Evolutionary conservation across 2,329 filamentous ascomycete genomes (phyloP), one percentile per base, ranked within the genome.

Genomic region (Helminthosporium solani): DNA sequence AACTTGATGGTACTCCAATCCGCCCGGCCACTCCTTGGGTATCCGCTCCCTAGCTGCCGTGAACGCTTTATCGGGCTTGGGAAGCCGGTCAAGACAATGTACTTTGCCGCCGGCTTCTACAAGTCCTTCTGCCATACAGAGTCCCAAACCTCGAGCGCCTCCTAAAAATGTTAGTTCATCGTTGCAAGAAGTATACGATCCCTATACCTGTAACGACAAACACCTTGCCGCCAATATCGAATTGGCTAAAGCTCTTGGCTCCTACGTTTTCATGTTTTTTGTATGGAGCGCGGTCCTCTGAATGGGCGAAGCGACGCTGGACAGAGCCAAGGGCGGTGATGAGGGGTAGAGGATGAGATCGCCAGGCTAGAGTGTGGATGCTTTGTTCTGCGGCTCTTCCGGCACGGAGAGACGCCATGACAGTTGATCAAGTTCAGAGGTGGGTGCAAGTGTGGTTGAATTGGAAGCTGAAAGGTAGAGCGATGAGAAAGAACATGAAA

Each of bases 51-150:
- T 82, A 33, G 90, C 77, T 30, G 75, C 72, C 40, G 76, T 77
- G 66, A 90, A 94, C 39, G 81, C 77, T 1, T 77, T 59, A 34
- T 75, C 76, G 1, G 83, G 82, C 34, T 75, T 65, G 1, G 77
- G 70, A 16, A 85, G 74, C 14, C 78, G 74, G 64, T 88, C 85
- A 40, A 87, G 74, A 33, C 81, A 82, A 64, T 87, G 83, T 18
- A 87, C 83, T 49, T 68, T 86, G 19, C 88, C 87, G 9, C 88
- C 87, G 28, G 87, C 86, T 67, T 90, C 86, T 4, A 86, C 76
- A 3, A 91, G 73, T 0, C 83, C 86, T 57, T 91, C 86, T 0
- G 86, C 81, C 58, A 90, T 81, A 2, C 83, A 80, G 7, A 91
- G 69, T 4, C 87, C 87, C 2, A 91, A 74, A 0, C 87, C 88